These are phyloP conservation scores for Viola pubescens DNA, from an alignment of 441 rosid genomes.

Conservation along the genomic window DNA sequence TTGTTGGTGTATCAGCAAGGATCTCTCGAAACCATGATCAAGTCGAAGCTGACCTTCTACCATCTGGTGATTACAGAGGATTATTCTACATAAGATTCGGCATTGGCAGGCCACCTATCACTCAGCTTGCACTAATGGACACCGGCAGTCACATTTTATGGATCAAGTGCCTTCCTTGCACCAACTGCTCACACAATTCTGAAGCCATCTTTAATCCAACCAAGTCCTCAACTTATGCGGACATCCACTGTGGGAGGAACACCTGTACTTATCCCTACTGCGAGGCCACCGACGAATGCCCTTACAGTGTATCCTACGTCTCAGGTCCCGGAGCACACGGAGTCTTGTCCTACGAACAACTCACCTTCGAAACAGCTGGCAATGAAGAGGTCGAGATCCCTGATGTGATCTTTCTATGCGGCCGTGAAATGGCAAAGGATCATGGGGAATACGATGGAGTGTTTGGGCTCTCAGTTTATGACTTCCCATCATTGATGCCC, in stretches of 20 bases:
- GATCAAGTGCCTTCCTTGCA: constrained; percentile 48
- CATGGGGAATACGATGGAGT: constrained; percentile 27
- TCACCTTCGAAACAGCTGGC: constrained; percentile 35
- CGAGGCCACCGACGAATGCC: constrained; percentile 23
- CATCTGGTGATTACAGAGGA: background rate
- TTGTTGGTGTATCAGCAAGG: constrained; percentile 22
- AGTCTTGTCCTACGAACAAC: constrained; percentile 27
- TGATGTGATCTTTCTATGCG: constrained; percentile 33
- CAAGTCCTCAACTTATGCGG: constrained; percentile 39
- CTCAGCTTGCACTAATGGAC: constrained; percentile 42
- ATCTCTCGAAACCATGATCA: constrained; percentile 12
- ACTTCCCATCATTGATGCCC: constrained; percentile 24
- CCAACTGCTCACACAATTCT: constrained; percentile 19
- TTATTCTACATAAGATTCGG: constrained; percentile 36
- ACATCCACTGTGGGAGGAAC: constrained; percentile 24
- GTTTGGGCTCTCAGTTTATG: constrained; percentile 37
- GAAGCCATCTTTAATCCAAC: constrained; percentile 27
- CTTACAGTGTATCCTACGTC: constrained; percentile 24
- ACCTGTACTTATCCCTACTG: constrained; percentile 11
- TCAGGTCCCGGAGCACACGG: constrained; percentile 24
- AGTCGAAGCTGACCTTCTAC: constrained; percentile 17
- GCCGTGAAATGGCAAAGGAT: constrained; percentile 24
- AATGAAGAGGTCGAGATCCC: constrained; percentile 20
- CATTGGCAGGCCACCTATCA: constrained; percentile 42
- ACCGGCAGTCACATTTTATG: constrained; percentile 49